Base-by-base conservation (phyloP, 2,329 filamentous ascomycete genomes). In the Cytospora piceae region DNA sequence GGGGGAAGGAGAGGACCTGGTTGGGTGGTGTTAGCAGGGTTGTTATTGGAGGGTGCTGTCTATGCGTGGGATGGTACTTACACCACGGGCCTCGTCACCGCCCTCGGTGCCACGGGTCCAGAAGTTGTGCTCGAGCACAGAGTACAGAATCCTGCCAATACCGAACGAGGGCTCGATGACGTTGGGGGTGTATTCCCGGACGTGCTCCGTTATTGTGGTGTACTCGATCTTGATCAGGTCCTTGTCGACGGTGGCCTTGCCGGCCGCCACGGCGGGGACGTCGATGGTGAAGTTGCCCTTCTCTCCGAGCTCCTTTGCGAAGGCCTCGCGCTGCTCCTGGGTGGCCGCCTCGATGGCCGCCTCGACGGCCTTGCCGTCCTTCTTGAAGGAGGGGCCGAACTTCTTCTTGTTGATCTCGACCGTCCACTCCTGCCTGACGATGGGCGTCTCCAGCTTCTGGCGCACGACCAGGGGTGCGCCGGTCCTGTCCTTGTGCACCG, bases 131-230 rank as follows among this genome's bases (percentile, higher is more conserved):
- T 99, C 95, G 75, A 96, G 91, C 73, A 99, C 82, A 67, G 91
- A 89, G 82, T 97, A 98, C 66, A 98, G 82, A 69, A 98, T 97
- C 72, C 94, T 88, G 67, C 94, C 95, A 74, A 98, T 96, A 83
- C 94, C 94, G 73, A 98, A 99, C 0, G 94, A 98, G 1, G 94
- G 95, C 81, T 99, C 95, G 72, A 98, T 96, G 57, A 96, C 93
- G 75, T 97, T 97, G 67, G 94, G 94, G 0, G 90, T 96, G 81
- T 92, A 99, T 77, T 97, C 94, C 73, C 95, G 87, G 66, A 89
- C 87, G 76, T 96, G 90, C 78, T 97, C 92, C 4, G 88, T 85
- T 69, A 93, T 85, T 71, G 90, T 96, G 72, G 89, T 87, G 81
- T 91, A 93, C 81, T 94, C 91, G 72, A 98, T 93, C 66, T 83